A percentile compares a stretch with the other conserved stretches of the same genome.
Evolutionary conservation across 345 rosid genomes (phyloP).

Genomic region (Litchi chinensis): DNA sequence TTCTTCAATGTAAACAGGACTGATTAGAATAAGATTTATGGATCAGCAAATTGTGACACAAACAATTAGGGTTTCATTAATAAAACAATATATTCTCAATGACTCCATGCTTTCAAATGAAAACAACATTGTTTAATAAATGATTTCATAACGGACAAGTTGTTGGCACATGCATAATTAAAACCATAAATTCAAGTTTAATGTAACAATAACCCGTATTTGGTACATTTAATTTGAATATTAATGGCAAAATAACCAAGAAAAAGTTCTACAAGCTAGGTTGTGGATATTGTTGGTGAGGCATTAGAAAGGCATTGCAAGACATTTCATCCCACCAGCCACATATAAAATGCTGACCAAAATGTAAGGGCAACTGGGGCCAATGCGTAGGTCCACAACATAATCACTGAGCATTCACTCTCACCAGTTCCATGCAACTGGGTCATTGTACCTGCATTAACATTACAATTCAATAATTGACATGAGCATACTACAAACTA

Average conservation of each 20-base stretch:
- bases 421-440: slow-evolving; percentile 44
- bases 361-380: slow-evolving; percentile 45
- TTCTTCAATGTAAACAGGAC: too few relatives aligned
- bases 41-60: too few relatives aligned
- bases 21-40: too few relatives aligned
- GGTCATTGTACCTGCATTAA: slow-evolving; percentile 38
- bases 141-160: too few relatives aligned
- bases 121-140: too few relatives aligned
- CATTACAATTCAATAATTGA: neutral
- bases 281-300: neutral
- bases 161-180: too few relatives aligned
- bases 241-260: too few relatives aligned
- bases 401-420: slow-evolving; percentile 45
- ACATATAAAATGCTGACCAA: slow-evolving; percentile 50
- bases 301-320: neutral
- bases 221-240: neutral
- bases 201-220: too few relatives aligned
- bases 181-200: neutral
- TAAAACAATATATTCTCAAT: too few relatives aligned
- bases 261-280: too few relatives aligned
- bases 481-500: neutral
- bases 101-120: too few relatives aligned
- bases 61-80: too few relatives aligned
- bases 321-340: slow-evolving; percentile 25
- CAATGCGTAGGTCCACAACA: slow-evolving; percentile 40